phyloP scores from a whole-genome alignment of 2,329 filamentous ascomycete genomes.

The Fusarium liriodendri region DNA sequence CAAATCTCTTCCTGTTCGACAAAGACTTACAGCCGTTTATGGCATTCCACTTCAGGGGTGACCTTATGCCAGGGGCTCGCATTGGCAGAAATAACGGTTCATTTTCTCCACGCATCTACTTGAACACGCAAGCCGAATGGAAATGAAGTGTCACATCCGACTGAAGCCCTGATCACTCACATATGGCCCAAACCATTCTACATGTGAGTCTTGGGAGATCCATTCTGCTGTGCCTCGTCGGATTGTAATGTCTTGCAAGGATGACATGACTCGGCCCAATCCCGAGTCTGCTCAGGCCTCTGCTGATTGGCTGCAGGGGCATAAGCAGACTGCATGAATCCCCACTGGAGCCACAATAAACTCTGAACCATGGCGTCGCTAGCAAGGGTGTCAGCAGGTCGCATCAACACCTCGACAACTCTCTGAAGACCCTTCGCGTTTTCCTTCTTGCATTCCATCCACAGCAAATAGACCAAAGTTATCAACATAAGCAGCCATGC shows the following conservation, averaged over 20 bases:
- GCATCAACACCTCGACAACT: neutral
- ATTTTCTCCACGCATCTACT: neutral
- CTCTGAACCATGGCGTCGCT: neutral
- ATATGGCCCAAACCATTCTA: neutral
- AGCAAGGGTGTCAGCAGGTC: neutral
- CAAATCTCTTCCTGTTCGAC: too few relatives aligned
- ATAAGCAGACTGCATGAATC: neutral
- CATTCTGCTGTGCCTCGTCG: neutral
- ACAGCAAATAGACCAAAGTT: neutral
- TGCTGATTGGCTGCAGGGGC: neutral
- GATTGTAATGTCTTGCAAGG: neutral
- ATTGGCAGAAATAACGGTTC: too few relatives aligned
- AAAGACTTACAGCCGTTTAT: too few relatives aligned
- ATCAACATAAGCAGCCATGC: neutral
- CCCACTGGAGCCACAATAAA: neutral
- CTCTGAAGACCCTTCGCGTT: neutral
- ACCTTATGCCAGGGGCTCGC: too few relatives aligned
- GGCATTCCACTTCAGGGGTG: too few relatives aligned
- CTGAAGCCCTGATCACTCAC: neutral
- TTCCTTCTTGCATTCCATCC: neutral
- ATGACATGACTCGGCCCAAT: neutral
- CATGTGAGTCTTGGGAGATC: neutral
- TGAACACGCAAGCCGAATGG: neutral
- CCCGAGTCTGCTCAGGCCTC: neutral
- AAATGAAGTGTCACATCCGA: neutral